Evolutionary conservation across 805 yeast species (phyloP).

Genomic region (Candida tammaniensis): DNA sequence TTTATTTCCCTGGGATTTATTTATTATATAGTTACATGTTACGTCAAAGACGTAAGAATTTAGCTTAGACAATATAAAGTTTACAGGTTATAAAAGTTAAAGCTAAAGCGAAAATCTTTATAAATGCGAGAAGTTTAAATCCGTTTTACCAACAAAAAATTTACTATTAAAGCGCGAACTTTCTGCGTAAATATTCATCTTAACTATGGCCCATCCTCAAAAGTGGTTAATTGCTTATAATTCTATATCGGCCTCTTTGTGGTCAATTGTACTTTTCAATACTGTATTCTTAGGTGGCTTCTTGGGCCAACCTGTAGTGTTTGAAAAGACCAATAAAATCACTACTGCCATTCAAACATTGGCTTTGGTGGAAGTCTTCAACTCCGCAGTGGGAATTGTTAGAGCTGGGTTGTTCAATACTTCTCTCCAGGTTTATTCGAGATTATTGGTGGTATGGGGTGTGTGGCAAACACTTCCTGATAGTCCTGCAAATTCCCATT

Average conservation of each 20-base stretch:
- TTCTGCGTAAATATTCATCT: too few species aligned
- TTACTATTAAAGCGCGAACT: too few species aligned
- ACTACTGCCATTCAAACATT: slow-evolving; percentile 70
- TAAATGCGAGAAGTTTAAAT: slow-evolving; percentile 5
- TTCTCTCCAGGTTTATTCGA: slow-evolving; percentile 79
- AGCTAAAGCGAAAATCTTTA: background rate
- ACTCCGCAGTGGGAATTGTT: slow-evolving; percentile 76
- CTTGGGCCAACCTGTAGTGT: slow-evolving; percentile 66
- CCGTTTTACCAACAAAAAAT: too few species aligned
- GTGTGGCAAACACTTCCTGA: slow-evolving; percentile 72
- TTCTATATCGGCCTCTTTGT: slow-evolving; percentile 39
- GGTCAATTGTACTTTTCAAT: slow-evolving; percentile 41
- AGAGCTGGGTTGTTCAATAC: slow-evolving; percentile 85
- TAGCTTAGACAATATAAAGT: too few species aligned
- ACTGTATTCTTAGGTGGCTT: slow-evolving; percentile 29
- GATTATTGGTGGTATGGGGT: slow-evolving; percentile 81
- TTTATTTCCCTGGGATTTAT: slow-evolving; percentile 32
- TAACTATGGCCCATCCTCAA: slow-evolving; percentile 20
- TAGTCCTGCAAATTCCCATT: slow-evolving; percentile 57
- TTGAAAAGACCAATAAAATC: slow-evolving; percentile 53
- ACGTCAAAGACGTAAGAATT: slow-evolving; percentile 24
- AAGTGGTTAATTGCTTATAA: slow-evolving; percentile 42
- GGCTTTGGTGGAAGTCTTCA: slow-evolving; percentile 79
- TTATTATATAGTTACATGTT: slow-evolving; percentile 28
- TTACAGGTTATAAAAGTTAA: too few species aligned